These are phyloP conservation scores for Ascochyta viciae-villosae DNA, from an alignment of 2,329 filamentous ascomycete genomes.

Conservation along the genomic window DNA sequence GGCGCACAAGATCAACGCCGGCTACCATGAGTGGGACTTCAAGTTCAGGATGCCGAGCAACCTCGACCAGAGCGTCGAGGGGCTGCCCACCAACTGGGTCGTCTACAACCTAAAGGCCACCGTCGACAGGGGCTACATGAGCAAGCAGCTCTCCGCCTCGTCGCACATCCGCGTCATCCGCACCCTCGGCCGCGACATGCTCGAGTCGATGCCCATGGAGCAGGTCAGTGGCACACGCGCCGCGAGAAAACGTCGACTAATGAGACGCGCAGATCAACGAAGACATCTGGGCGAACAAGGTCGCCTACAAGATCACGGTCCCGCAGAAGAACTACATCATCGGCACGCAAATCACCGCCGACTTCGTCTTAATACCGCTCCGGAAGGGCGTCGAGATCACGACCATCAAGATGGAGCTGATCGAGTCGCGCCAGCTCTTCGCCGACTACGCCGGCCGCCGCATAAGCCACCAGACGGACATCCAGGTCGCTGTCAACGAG, in stretches of 20 bases:
- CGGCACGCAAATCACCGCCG: conserved; percentile 81
- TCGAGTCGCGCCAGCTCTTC: conserved; percentile 63
- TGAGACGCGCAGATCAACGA: conserved; percentile 69
- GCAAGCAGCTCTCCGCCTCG: conserved; percentile 82
- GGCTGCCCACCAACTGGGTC: conserved; percentile 82
- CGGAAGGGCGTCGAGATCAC: conserved; percentile 88
- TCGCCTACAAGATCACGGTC: conserved; percentile 92
- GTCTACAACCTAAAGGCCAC: conserved; percentile 92
- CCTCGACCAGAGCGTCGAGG: conserved; percentile 86
- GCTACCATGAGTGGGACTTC: conserved; percentile 59
- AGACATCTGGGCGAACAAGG: conserved; percentile 97
- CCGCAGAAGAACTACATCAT: conserved; percentile 95
- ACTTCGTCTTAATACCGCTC: conserved; percentile 86
- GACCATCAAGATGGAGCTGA: conserved; percentile 79
- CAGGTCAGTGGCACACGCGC: conserved; percentile 14
- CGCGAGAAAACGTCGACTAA: background rate
- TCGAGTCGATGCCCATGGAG: conserved; percentile 63
- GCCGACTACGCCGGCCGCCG: conserved; percentile 54
- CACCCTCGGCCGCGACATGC: conserved; percentile 68
- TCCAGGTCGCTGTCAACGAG: conserved; percentile 44
- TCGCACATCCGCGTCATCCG: conserved; percentile 64
- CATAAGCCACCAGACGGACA: conserved; percentile 39
- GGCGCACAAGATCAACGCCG: conserved; percentile 58
- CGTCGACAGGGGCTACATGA: conserved; percentile 83
- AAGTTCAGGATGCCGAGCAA: conserved; percentile 55